Evolutionary conservation across 139 green algal species (phyloP).

Genomic region (Axilococcus clingmanii): DNA sequence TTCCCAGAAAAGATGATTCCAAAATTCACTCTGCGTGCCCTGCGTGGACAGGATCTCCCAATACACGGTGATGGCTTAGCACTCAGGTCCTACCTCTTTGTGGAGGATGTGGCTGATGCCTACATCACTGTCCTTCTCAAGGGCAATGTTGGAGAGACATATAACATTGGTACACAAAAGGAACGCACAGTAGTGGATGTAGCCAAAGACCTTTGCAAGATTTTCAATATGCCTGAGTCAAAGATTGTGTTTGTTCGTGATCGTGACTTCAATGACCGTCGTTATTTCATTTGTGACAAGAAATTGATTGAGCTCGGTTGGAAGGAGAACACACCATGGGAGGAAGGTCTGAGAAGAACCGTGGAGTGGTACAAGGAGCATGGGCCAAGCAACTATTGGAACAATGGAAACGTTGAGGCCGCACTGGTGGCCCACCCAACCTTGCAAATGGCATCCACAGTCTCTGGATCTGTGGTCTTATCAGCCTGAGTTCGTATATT

Average conservation of each 20-base stretch:
- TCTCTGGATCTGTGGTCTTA: too few relatives aligned
- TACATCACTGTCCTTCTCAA: constrained; percentile 84
- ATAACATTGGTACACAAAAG: constrained; percentile 96
- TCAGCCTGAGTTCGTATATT: too few relatives aligned
- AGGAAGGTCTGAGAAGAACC: constrained; percentile 85
- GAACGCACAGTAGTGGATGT: constrained; percentile 89
- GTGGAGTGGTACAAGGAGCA: constrained; percentile 79
- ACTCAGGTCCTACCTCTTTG: constrained; percentile 70
- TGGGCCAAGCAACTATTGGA: constrained; percentile 63
- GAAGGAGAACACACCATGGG: constrained; percentile 76
- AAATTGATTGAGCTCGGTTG: constrained; percentile 91
- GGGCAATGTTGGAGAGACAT: constrained; percentile 60
- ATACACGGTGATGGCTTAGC: constrained; percentile 46
- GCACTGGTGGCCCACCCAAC: constrained; percentile 55
- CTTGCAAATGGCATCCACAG: neutral
- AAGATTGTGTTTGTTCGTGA: constrained; percentile 53
- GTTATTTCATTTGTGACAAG: constrained; percentile 91
- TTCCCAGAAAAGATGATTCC: constrained; percentile 82
- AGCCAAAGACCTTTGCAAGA: constrained; percentile 42
- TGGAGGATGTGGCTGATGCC: constrained; percentile 89
- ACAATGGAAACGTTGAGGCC: constrained; percentile 59
- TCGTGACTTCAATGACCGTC: constrained; percentile 81
- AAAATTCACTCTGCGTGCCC: constrained; percentile 62
- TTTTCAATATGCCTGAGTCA: constrained; percentile 43
- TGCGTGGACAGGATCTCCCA: constrained; percentile 49